phyloP scores from a whole-genome alignment of 768 basidiomycete species.

The Naematelia encephala region DNA sequence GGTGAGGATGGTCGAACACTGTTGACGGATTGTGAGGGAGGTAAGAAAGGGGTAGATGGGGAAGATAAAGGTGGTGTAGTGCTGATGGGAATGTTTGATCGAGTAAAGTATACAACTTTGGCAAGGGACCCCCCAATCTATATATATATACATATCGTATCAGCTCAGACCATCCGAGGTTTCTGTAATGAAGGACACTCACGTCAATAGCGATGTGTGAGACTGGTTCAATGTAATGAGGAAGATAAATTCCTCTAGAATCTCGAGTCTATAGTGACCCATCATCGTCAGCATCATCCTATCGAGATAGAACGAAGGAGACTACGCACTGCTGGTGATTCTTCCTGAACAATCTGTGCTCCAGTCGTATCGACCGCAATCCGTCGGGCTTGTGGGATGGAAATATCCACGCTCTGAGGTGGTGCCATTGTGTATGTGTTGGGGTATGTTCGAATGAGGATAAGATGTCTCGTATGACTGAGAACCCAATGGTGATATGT shows the following conservation, averaged over 20 bases:
- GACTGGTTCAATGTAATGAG: slow-evolving; percentile 94
- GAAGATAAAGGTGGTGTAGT: slow-evolving; percentile 29
- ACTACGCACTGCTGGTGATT: slow-evolving; percentile 80
- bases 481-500: too few relatives aligned
- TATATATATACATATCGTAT: slow-evolving; percentile 3
- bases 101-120: slow-evolving; percentile 97
- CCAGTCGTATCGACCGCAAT: slow-evolving; percentile 95
- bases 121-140: slow-evolving; percentile 96
- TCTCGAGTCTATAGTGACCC: slow-evolving; percentile 62
- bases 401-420: slow-evolving; percentile 24
- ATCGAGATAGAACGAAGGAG: neutral
- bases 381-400: slow-evolving; percentile 72
- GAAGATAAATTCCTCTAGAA: slow-evolving; percentile 93
- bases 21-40: slow-evolving; percentile 27
- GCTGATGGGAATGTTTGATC: slow-evolving; percentile 59
- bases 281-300: slow-evolving; percentile 1
- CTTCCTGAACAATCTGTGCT: slow-evolving; percentile 86
- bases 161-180: neutral
- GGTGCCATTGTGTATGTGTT: neutral
- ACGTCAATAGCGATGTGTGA: slow-evolving; percentile 98
- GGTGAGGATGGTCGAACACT: slow-evolving; percentile 12
- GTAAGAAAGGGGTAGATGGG: slow-evolving; percentile 33
- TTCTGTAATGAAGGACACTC: slow-evolving; percentile 51
- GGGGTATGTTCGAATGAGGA: neutral
- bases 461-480: neutral